phyloP scores from a whole-genome alignment of 2,329 filamentous ascomycete genomes.

The Orbilia brochopaga region DNA sequence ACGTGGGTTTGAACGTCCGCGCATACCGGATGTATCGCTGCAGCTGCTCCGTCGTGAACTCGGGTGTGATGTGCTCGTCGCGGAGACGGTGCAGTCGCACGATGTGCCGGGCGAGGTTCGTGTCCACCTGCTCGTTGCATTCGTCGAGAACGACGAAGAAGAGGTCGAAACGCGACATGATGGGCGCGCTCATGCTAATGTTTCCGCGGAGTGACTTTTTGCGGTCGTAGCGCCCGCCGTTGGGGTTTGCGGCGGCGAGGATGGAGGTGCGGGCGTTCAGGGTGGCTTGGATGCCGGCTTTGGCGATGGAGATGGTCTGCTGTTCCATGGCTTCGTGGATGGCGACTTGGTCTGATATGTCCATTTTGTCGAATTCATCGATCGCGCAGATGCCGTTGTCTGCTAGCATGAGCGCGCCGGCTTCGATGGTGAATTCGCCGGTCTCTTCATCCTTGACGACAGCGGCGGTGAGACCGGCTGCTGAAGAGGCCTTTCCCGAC shows the following conservation, averaged over 20 bases:
- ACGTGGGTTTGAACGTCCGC: constrained; percentile 89
- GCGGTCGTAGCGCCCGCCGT: constrained; percentile 94
- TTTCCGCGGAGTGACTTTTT: constrained; percentile 92
- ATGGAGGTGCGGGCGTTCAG: constrained; percentile 95
- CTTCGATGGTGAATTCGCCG: constrained; percentile 97
- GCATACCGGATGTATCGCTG: constrained; percentile 98
- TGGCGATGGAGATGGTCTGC: constrained; percentile 98
- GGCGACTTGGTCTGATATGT: constrained; percentile 92
- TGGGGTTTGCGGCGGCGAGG: constrained; percentile 92
- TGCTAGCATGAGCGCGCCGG: constrained; percentile 94
- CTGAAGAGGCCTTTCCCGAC: constrained; percentile 94
- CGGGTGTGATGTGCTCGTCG: constrained; percentile 87
- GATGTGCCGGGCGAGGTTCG: constrained; percentile 91
- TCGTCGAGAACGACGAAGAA: constrained; percentile 98
- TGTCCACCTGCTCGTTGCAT: constrained; percentile 89
- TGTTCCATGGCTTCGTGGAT: constrained; percentile 99
- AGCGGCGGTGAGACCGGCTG: constrained; percentile 93
- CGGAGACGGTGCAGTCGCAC: constrained; percentile 91
- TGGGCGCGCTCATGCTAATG: constrained; percentile 98
- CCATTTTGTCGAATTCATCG: constrained; percentile 99
- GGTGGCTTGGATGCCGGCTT: constrained; percentile 96
- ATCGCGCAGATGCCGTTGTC: constrained; percentile 98
- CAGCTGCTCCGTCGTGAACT: constrained; percentile 94
- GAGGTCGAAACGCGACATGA: constrained; percentile 98
- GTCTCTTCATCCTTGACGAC: constrained; percentile 99